phyloP scores from a whole-genome alignment of 495 filamentous ascomycete genomes.

The Friedmanniomyces endolithicus region DNA sequence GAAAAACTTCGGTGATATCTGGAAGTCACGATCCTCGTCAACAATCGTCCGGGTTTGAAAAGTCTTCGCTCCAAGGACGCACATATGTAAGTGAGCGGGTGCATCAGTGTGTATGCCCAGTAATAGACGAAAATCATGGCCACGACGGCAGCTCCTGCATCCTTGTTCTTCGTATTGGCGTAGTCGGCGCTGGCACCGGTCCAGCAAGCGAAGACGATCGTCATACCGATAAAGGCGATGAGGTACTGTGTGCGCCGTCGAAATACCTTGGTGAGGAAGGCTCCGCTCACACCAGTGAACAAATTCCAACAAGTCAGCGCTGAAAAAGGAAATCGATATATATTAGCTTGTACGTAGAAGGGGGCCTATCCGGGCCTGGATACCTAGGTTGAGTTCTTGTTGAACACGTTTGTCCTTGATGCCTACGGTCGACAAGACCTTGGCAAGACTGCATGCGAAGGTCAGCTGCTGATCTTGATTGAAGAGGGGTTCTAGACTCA shows the following conservation, averaged over 20 bases:
- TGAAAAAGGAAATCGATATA: too few species aligned
- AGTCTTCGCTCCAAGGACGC: not conserved
- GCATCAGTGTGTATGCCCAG: conserved; percentile 22
- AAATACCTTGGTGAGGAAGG: conserved; percentile 19
- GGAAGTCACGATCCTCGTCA: not conserved
- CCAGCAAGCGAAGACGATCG: conserved; percentile 32
- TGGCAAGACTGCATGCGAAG: conserved; percentile 3
- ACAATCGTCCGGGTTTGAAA: not conserved
- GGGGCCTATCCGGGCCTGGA: too few species aligned
- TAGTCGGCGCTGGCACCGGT: conserved; percentile 32
- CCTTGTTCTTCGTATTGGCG: conserved; percentile 13
- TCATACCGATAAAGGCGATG: conserved; percentile 21
- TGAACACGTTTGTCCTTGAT: conserved; percentile 18
- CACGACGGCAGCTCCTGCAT: conserved; percentile 15
- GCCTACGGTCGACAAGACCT: conserved; percentile 21
- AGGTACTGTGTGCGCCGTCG: conserved; percentile 22
- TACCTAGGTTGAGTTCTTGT: conserved; percentile 22
- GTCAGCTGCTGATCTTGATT: too few species aligned
- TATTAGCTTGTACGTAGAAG: too few species aligned
- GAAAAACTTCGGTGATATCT: conserved; percentile 11
- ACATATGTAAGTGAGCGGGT: conserved; percentile 21
- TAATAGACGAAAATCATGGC: conserved; percentile 25
- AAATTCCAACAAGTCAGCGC: conserved; percentile 21
- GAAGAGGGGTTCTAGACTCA: not conserved
- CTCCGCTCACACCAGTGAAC: conserved; percentile 12